Conservation (phyloP, 208 protist species). For the Phytomonas sp. region DNA sequence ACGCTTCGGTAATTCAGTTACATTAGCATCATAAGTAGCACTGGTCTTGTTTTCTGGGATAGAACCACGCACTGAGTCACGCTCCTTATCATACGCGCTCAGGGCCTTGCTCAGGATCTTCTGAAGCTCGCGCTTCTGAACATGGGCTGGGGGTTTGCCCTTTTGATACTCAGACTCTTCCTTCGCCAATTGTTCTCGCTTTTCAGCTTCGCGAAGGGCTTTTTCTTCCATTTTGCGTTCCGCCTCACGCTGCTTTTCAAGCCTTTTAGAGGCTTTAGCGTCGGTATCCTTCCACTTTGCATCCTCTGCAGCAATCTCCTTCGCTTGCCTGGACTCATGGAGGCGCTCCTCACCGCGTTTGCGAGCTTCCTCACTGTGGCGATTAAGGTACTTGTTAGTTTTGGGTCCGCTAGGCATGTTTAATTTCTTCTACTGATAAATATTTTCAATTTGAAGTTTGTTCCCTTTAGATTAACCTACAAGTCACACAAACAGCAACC, state of each 20-base stretch:
- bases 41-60: conserved; percentile 10
- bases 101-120: conserved; percentile 82
- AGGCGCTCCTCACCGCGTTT: conserved; percentile 56
- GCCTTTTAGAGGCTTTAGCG: conserved; percentile 39
- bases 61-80: conserved; percentile 24
- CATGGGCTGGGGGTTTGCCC: conserved; percentile 24
- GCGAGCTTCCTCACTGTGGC: conserved; percentile 75
- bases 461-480: conserved; percentile 5
- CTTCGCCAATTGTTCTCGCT: conserved; percentile 54
- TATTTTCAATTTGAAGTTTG: not conserved
- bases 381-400: conserved; percentile 79
- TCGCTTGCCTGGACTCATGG: conserved; percentile 18
- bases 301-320: conserved; percentile 45
- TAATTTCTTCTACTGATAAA: not conserved
- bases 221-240: conserved; percentile 48
- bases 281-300: conserved; percentile 70
- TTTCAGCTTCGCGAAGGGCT: conserved; percentile 44
- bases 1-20: conserved; percentile 20
- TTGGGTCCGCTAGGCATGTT: conserved; percentile 83
- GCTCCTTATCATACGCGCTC: conserved; percentile 71
- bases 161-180: conserved; percentile 47
- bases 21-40: conserved; percentile 8
- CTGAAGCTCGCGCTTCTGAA: conserved; percentile 68
- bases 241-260: conserved; percentile 54
- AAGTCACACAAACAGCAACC: conserved; percentile 6